Percentiles rank a stretch among this genome's conserved stretches.
These are phyloP conservation scores for Lomentospora prolificans DNA, from an alignment of 2,329 filamentous ascomycete genomes.

Conservation along the genomic window DNA sequence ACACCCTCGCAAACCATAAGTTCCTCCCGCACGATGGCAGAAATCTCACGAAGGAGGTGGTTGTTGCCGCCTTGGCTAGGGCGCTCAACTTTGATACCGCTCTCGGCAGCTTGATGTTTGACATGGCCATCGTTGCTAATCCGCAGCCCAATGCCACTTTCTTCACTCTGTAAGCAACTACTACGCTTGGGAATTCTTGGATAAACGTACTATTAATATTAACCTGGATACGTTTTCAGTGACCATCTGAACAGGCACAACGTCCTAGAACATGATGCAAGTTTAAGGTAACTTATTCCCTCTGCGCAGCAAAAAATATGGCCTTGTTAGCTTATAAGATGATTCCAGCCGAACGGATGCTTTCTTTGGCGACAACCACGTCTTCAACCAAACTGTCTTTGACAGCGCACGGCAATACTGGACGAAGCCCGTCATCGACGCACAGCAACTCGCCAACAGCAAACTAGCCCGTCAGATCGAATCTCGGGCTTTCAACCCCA, in stretches of 20 bases:
- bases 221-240: no score
- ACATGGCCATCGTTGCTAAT: slow-evolving; percentile 30
- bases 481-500: slow-evolving; percentile 36
- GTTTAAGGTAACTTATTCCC: slow-evolving; percentile 23
- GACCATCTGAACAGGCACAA: slow-evolving; percentile 36
- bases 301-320: no score
- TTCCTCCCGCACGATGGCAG: slow-evolving; percentile 36
- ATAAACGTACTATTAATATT: no score
- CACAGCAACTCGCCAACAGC: slow-evolving; percentile 32
- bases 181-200: no score
- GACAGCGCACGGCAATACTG: slow-evolving; percentile 34
- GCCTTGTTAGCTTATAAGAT: not conserved
- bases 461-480: slow-evolving; percentile 33
- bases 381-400: slow-evolving; percentile 44
- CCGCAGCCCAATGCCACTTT: slow-evolving; percentile 32
- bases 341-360: slow-evolving; percentile 33
- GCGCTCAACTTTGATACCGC: slow-evolving; percentile 32
- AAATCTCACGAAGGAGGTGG: slow-evolving; percentile 27
- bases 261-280: slow-evolving; percentile 39
- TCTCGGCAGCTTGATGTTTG: slow-evolving; percentile 30
- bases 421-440: slow-evolving; percentile 28
- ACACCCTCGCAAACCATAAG: slow-evolving; percentile 40
- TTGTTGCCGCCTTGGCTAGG: slow-evolving; percentile 25
- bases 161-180: slow-evolving; percentile 24
- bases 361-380: slow-evolving; percentile 38